Evolutionary conservation across 2,329 filamentous ascomycete genomes (phyloP).

Genomic region (Paracoccidioides brasiliensis): DNA sequence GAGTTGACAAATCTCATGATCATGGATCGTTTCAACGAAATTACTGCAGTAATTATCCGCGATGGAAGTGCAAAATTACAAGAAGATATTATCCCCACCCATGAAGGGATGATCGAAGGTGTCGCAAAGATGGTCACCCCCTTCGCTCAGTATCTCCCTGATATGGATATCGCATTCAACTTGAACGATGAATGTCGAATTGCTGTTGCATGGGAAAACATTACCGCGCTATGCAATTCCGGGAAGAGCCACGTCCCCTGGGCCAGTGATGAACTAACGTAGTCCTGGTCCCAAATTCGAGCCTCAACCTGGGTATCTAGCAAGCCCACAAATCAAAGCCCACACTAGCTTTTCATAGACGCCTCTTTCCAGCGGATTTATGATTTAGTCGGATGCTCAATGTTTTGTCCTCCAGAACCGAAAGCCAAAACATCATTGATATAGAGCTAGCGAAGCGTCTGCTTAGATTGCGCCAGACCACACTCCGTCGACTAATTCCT

Average conservation of each 20-base stretch:
- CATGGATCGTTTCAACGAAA: slow-evolving; percentile 41
- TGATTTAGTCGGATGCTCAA: slow-evolving; percentile 32
- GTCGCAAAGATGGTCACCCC: slow-evolving; percentile 40
- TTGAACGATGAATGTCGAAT: slow-evolving; percentile 49
- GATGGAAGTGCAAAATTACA: slow-evolving; percentile 39
- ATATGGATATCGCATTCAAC: slow-evolving; percentile 52
- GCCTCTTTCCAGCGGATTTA: slow-evolving; percentile 30
- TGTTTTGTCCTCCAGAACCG: slow-evolving; percentile 53
- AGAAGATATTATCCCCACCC: slow-evolving; percentile 40
- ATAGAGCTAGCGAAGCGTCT: slow-evolving; percentile 54
- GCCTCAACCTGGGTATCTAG: slow-evolving; percentile 26
- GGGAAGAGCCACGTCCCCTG: slow-evolving; percentile 7
- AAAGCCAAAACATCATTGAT: slow-evolving; percentile 44
- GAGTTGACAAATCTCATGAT: slow-evolving; percentile 40
- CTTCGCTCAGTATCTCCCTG: slow-evolving; percentile 43
- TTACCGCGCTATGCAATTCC: slow-evolving; percentile 24
- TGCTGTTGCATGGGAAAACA: slow-evolving; percentile 38
- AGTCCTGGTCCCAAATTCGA: slow-evolving; percentile 27
- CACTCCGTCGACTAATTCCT: slow-evolving; percentile 58
- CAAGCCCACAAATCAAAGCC: slow-evolving; percentile 21
- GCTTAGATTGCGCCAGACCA: slow-evolving; percentile 46
- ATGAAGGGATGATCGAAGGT: slow-evolving; percentile 47
- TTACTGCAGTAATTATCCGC: slow-evolving; percentile 44
- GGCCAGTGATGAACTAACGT: slow-evolving; percentile 13
- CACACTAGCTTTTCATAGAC: slow-evolving; percentile 28